Base-by-base conservation (phyloP, 345 rosid species). In the Bruguiera sexangula region DNA sequence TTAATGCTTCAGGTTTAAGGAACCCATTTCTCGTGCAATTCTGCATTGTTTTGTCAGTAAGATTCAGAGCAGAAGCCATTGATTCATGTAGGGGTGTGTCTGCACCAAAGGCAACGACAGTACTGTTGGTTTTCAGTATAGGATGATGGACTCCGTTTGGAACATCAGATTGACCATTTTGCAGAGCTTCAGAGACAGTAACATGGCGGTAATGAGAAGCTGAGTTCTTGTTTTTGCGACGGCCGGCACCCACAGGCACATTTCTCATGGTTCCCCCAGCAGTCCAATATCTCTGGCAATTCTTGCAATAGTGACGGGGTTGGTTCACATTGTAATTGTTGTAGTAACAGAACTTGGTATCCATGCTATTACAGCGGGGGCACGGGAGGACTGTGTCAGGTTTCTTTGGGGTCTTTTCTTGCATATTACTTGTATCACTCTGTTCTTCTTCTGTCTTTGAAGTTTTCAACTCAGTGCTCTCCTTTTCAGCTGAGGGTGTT, bases 11-110 rank as follows among this genome's bases (percentile, higher is more conserved):
- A 24, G 86, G 78, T 63, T 84, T 84, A 68, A 82, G 83, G 75
- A 79, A 85, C 37, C 86, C 89, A 68, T 85, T 85, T 67, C 69
- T 76, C 5, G 77, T 29, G 68, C 80, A 48, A 56, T 70, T 75
- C 59, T 62, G 62, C 82, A 83, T 65, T 8, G 89, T 77, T 75
- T 89, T 84, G 10, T 91, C 96, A 6, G 82, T 92, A 78, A 91
- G 78, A 75, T 88, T 88, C 81, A 93, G 69, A 61, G 81, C 87
- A 0, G 97, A 86, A 68, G 88, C 94, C 92, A 91, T 84, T 20
- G 98, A 89, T 61, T 93, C 96, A 70, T 91, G 89, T 15, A 93
- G 83, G 9, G 86, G 94, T 4, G 86, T 46, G 50, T 93, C 94
- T 4, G 91, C 80, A 69, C 94, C 90, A 75, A 93, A 91, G 53